Conservation (phyloP, 2,329 filamentous ascomycete genomes). For the Neopestalotiopsis sp. region DNA sequence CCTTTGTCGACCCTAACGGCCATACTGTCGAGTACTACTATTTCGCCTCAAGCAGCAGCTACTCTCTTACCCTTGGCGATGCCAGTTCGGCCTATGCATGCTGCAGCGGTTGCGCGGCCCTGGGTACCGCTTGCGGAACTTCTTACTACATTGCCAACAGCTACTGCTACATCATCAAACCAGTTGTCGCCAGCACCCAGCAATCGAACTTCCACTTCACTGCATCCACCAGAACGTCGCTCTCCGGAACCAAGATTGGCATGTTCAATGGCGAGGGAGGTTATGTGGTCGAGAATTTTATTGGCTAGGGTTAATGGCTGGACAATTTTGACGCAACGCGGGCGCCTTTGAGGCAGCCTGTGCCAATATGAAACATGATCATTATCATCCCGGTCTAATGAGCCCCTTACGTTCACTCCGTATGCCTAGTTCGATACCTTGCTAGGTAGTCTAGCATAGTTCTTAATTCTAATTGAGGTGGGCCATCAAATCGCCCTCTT, state of each 20-base stretch:
- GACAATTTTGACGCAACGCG: no score
- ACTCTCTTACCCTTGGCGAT: background rate
- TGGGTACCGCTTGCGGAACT: background rate
- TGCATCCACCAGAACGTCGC: background rate
- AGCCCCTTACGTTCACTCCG: no score
- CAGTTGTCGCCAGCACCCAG: background rate
- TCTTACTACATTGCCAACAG: background rate
- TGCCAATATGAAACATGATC: background rate
- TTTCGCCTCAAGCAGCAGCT: background rate
- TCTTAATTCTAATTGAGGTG: background rate
- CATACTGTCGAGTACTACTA: background rate
- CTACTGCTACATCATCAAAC: background rate
- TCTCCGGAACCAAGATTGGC: background rate
- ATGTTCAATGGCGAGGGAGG: background rate
- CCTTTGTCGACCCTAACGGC: background rate
- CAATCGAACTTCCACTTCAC: background rate
- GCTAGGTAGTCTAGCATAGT: background rate
- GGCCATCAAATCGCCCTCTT: background rate
- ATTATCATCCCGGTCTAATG: no score
- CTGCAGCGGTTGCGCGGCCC: background rate
- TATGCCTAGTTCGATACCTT: background rate
- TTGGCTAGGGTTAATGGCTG: background rate
- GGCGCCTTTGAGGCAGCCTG: background rate
- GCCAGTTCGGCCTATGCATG: background rate
- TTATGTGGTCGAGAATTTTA: background rate